A percentile compares a stretch with the other conserved stretches of the same genome.
Evolutionary conservation across 2,329 filamentous ascomycete genomes (phyloP).

Genomic region (Fusarium chlamydosporum): DNA sequence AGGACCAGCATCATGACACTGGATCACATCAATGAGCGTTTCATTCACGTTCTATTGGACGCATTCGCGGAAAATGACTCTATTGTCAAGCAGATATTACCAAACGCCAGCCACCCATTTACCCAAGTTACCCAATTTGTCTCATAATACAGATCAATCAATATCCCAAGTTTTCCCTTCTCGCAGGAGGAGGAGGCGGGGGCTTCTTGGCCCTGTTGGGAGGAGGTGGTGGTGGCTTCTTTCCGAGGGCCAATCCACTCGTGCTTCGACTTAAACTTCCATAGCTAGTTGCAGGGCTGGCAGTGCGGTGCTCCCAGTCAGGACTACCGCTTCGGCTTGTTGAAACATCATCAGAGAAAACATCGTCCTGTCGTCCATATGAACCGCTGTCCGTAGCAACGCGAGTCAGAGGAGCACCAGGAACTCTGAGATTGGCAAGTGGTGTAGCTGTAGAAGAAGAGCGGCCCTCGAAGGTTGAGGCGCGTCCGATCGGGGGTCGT

Average conservation of each 20-base stretch:
- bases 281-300: slow-evolving; percentile 70
- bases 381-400: slow-evolving; percentile 56
- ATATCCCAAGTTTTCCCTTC: slow-evolving; percentile 52
- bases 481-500: slow-evolving; percentile 56
- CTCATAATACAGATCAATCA: slow-evolving; percentile 22
- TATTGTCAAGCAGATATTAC: slow-evolving; percentile 31
- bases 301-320: slow-evolving; percentile 63
- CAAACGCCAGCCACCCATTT: slow-evolving; percentile 39
- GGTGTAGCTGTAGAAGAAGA: slow-evolving; percentile 43
- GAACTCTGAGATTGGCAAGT: slow-evolving; percentile 47
- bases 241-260: slow-evolving; percentile 54
- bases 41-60: slow-evolving; percentile 40
- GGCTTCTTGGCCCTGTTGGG: slow-evolving; percentile 62
- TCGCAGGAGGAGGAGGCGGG: slow-evolving; percentile 55
- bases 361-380: slow-evolving; percentile 55
- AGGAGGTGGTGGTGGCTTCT: slow-evolving; percentile 70
- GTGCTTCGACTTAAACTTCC: slow-evolving; percentile 66
- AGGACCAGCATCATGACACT: background rate
- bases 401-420: slow-evolving; percentile 59
- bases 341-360: slow-evolving; percentile 66
- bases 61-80: slow-evolving; percentile 38
- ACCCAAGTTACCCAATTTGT: slow-evolving; percentile 14
- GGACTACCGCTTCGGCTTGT: slow-evolving; percentile 67
- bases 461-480: slow-evolving; percentile 58
- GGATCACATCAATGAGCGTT: background rate